These are phyloP conservation scores for Diaporthe sp. DNA, from an alignment of 2,329 filamentous ascomycete species.

Conservation along the genomic window DNA sequence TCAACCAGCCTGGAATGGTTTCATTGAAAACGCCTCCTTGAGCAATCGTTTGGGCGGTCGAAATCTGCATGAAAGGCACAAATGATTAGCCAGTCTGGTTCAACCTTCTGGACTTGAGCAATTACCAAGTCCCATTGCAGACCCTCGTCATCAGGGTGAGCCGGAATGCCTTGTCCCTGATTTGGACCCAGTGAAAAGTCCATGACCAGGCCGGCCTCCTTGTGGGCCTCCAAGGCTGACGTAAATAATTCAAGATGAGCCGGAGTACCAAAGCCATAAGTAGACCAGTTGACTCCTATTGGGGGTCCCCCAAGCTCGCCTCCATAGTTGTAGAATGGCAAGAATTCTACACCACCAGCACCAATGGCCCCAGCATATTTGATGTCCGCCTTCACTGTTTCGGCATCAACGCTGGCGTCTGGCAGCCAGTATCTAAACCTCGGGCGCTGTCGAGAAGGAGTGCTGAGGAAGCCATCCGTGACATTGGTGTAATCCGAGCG, in stretches of 20 bases:
- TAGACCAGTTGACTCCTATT: slow-evolving; percentile 19
- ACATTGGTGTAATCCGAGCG: not conserved
- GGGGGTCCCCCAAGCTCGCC: not conserved
- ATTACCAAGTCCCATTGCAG: slow-evolving; percentile 49
- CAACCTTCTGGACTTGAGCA: slow-evolving; percentile 40
- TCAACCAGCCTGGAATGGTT: not conserved
- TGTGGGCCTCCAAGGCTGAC: slow-evolving; percentile 46
- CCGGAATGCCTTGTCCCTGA: slow-evolving; percentile 62
- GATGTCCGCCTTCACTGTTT: not conserved
- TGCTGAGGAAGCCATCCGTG: not conserved
- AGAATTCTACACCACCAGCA: slow-evolving; percentile 1
- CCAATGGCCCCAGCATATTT: not conserved
- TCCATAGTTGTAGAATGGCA: slow-evolving; percentile 14
- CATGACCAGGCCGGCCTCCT: slow-evolving; percentile 55
- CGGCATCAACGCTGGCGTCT: not conserved
- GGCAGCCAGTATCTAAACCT: slow-evolving; percentile 20
- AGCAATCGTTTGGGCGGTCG: slow-evolving; percentile 48
- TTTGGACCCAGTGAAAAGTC: slow-evolving; percentile 63
- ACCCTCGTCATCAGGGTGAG: slow-evolving; percentile 51
- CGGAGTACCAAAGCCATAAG: slow-evolving; percentile 52
- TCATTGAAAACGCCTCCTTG: slow-evolving; percentile 33
- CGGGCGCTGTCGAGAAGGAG: not conserved
- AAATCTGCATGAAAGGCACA: not conserved
- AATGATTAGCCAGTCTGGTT: not conserved
- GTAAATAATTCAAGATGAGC: slow-evolving; percentile 40